Conservation (phyloP, 164 flowering plant genomes). For the Vitis riparia region DNA sequence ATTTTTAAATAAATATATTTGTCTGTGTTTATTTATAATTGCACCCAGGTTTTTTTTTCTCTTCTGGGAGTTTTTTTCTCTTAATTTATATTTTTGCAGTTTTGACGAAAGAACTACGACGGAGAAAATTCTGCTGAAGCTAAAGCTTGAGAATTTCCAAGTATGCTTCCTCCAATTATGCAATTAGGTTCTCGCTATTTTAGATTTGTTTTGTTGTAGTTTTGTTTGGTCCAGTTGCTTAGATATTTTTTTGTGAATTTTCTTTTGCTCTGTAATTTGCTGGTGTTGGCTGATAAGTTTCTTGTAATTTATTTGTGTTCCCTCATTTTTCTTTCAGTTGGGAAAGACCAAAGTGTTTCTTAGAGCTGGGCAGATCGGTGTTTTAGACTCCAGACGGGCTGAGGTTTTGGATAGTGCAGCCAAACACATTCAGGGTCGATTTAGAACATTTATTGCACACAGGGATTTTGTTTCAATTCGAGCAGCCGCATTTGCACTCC, state of each 20-base stretch:
- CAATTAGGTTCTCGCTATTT: not conserved
- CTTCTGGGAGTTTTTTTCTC: not conserved
- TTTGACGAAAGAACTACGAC: constrained; percentile 70
- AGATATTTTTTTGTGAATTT: constrained; percentile 1
- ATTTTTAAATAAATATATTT: no score
- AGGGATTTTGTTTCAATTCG: constrained; percentile 47
- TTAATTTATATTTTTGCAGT: constrained; percentile 37
- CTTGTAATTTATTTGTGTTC: constrained; percentile 1
- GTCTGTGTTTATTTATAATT: not conserved
- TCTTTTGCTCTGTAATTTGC: not conserved
- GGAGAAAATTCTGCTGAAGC: constrained; percentile 63
- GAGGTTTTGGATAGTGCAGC: constrained; percentile 88
- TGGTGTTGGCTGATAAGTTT: not conserved
- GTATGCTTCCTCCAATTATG: constrained; percentile 32
- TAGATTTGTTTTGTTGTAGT: not conserved
- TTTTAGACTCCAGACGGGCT: constrained; percentile 75
- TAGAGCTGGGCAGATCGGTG: constrained; percentile 93
- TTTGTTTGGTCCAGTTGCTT: not conserved
- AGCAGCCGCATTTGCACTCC: constrained; percentile 62
- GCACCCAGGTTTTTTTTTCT: not conserved
- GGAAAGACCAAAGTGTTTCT: constrained; percentile 90
- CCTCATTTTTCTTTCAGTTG: constrained; percentile 39
- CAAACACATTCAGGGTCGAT: constrained; percentile 62
- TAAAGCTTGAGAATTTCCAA: constrained; percentile 85
- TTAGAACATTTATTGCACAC: constrained; percentile 62